Percentiles rank a stretch among this genome's conserved stretches.
Conservation (phyloP, 164 flowering plant species). For the Nelumbo lutea region DNA sequence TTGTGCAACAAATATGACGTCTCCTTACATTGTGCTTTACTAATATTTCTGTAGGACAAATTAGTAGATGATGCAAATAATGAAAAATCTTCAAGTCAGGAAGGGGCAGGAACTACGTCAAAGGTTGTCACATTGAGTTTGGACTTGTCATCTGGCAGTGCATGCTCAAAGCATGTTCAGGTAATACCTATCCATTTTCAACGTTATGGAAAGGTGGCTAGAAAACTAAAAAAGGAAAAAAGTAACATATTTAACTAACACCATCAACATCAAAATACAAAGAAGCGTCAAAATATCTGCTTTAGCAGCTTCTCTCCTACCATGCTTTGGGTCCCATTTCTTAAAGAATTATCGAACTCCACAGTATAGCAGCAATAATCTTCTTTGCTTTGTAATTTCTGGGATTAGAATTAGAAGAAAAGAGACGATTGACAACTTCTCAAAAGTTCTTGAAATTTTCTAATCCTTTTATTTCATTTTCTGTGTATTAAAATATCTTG, state of each 20-base stretch:
- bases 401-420: no score
- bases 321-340: neutral
- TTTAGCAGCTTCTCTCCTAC: no score
- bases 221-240: neutral
- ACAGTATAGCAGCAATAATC: no score
- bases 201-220: no score
- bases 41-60: constrained; percentile 5
- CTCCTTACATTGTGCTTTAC: neutral
- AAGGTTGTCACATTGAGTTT: constrained; percentile 32
- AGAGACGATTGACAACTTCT: no score
- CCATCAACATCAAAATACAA: no score
- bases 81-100: constrained; percentile 24
- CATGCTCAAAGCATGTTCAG: constrained; percentile 24
- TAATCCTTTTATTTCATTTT: no score
- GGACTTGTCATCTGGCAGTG: constrained; percentile 23
- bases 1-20: neutral
- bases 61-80: constrained; percentile 9
- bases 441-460: no score
- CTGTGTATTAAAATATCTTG: no score
- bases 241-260: neutral
- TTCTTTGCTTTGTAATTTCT: no score
- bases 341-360: no score
- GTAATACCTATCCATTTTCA: constrained; percentile 19
- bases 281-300: no score
- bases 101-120: constrained; percentile 17